phyloP scores from a whole-genome alignment of 768 basidiomycete species.

The Leccinum boreale region DNA sequence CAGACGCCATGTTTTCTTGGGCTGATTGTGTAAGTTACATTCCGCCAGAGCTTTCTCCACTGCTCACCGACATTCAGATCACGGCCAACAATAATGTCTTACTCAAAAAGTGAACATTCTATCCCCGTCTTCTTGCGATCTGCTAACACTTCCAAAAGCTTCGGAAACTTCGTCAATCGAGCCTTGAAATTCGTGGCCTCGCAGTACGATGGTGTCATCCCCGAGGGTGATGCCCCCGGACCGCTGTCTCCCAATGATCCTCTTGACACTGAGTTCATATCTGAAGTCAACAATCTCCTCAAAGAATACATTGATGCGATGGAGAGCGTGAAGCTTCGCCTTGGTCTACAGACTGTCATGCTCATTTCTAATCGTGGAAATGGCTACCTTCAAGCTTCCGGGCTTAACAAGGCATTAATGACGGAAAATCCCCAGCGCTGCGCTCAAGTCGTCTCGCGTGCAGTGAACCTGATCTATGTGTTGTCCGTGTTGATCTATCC shows the following conservation, averaged over 20 bases:
- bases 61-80: slow-evolving; percentile 47
- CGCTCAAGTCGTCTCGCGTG: slow-evolving; percentile 85
- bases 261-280: slow-evolving; percentile 71
- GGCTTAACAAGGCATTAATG: slow-evolving; percentile 88
- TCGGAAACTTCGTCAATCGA: slow-evolving; percentile 98
- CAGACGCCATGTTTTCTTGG: slow-evolving; percentile 97
- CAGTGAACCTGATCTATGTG: slow-evolving; percentile 89
- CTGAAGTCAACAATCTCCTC: slow-evolving; percentile 74
- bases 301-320: slow-evolving; percentile 81
- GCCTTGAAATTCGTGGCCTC: slow-evolving; percentile 88
- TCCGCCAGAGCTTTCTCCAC: neutral
- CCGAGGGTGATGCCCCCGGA: slow-evolving; percentile 71
- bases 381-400: slow-evolving; percentile 89
- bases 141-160: slow-evolving; percentile 40
- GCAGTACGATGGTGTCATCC: slow-evolving; percentile 76
- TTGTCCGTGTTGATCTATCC: slow-evolving; percentile 85
- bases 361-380: slow-evolving; percentile 86
- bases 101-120: slow-evolving; percentile 74
- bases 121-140: neutral
- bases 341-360: slow-evolving; percentile 88
- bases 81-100: slow-evolving; percentile 90
- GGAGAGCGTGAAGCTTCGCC: slow-evolving; percentile 88
- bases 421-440: slow-evolving; percentile 78
- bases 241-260: slow-evolving; percentile 66
- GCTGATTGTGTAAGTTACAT: slow-evolving; percentile 69